Percentiles rank a stretch among this genome's conserved stretches.
phyloP scores from a whole-genome alignment of 148 eudicot genomes.

The Bassia scoparia region DNA sequence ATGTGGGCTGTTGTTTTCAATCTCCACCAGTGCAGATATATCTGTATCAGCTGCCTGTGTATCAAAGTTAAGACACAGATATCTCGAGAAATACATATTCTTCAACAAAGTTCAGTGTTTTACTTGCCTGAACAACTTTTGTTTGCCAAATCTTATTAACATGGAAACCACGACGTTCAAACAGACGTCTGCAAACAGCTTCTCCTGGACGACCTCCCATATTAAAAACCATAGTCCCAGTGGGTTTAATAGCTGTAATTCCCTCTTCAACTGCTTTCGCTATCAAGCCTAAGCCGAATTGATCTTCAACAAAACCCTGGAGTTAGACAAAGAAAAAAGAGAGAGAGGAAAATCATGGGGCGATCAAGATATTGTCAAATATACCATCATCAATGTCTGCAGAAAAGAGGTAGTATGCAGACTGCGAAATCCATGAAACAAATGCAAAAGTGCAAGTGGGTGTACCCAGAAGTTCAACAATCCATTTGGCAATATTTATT shows the following conservation, averaged over 20 bases:
- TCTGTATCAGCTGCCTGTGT: constrained; percentile 95
- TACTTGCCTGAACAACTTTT: constrained; percentile 78
- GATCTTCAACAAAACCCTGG: constrained; percentile 98
- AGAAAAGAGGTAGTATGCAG: no score
- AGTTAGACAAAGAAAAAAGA: background rate
- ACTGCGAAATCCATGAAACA: no score
- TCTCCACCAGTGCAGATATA: constrained; percentile 90
- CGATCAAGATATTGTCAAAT: background rate
- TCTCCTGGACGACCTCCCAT: constrained; percentile 99
- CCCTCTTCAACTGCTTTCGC: constrained; percentile 99
- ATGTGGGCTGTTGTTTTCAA: constrained; percentile 92
- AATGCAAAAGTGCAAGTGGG: no score
- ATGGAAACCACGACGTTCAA: constrained; percentile 91
- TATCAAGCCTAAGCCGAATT: constrained; percentile 91
- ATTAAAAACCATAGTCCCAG: constrained; percentile 88
- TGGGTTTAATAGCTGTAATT: constrained; percentile 83
- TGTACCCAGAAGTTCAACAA: no score
- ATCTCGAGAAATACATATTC: background rate
- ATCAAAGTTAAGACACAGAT: constrained; percentile 21
- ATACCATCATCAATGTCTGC: no score
- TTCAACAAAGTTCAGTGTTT: constrained; percentile 4
- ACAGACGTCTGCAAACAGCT: constrained; percentile 92
- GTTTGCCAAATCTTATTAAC: constrained; percentile 96
- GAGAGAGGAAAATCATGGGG: background rate
- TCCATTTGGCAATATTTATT: no score